Base-by-base conservation (phyloP, 2,329 filamentous ascomycete genomes). In the Neonectria coccinea region DNA sequence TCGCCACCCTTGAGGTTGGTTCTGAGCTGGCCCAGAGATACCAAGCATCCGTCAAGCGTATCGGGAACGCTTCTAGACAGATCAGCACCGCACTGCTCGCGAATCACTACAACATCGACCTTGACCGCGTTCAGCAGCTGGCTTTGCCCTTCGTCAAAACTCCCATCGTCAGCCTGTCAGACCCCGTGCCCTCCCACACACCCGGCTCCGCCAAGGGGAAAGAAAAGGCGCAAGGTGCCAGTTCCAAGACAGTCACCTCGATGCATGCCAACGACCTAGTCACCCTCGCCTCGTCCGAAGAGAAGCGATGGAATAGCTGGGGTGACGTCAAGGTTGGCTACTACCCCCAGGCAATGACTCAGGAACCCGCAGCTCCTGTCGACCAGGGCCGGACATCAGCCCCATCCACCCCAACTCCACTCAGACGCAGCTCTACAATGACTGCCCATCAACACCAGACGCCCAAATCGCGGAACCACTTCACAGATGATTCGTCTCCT, bases 11-110 rank as follows among this genome's bases (percentile, higher is more conserved):
- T 45, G 89, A 92, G 67, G 88, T 99, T 65, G 90, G 91, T 31
- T 89, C 95, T 44, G 92, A 95, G 76, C 85, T 99, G 66, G 95
- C 96, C 12, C 93, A 97, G 80, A 89, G 96, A 72, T 99, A 97
- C 72, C 92, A 97, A 78, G 93, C 92, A 10, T 94, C 94, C 18
- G 90, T 96, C 66, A 93, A 94, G 79, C 89, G 93, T 27, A 84
- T 91, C 56, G 83, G 86, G n/a, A 88, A 87, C 64, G 84, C 89
- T 14, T 86, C 85, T 27, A 87, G 88, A 52, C 85, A 90, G 70
- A 85, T 94, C 48, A 92, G 92, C 75, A 87, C 88, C 44, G 89
- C 89, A 31, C 82, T 97, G 53, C 84, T 97, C 55, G 88, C 90
- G 25, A 94, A 94, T 67, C 96, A 99, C 79, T 99, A 92, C 79